Evolutionary conservation across 177 flowering plant genomes (phyloP), one percentile per base, ranked within the genome.

Genomic region (Telopea speciosissima): DNA sequence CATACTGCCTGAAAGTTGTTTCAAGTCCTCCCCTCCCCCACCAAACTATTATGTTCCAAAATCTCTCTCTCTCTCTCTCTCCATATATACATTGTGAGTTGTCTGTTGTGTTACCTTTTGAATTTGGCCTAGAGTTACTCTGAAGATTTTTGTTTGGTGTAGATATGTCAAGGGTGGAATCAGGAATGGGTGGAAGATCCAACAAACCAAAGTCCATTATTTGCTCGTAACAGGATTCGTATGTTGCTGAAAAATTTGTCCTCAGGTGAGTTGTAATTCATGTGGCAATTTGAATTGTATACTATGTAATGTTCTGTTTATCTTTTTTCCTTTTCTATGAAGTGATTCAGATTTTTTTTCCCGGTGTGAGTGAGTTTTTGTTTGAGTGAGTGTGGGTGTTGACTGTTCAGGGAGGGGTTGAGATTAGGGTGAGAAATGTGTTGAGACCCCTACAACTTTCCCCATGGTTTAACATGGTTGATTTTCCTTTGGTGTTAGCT

Each of bases 161-260:
- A 94, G 98, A 86, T 94, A 77, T 94, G 97, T 69, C 74, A 70
- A 77, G 78, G 70, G 56, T 79, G 69, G 70, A 64, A 79, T 65
- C 85, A 72, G 68, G 80, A 83, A 44, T 94, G 97, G 97, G 97
- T 94, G 78, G 98, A 94, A 79, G 98, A 94, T 80, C 98, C 98
- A 72, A 81, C 98, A 70, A 94, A 94, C 79, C 79, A 75, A 76
- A 94, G 82, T 73, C 75, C 73, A 25, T 71, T 86, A 45, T 94
- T 79, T 81, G 85, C 89, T 71, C 89, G 98, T 63, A 92, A 89
- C 76, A 83, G 98, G 80, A 94, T 94, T 70, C 84, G 97, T 42
- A 81, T 76, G 86, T 80, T 89, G 66, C 75, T 94, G 36, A 73
- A 73, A 58, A 72, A 81, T 19, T 65, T 80, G n/a, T 71, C 88